Conservation (phyloP, 2,329 filamentous ascomycete genomes). For the Penicillium sp. region DNA sequence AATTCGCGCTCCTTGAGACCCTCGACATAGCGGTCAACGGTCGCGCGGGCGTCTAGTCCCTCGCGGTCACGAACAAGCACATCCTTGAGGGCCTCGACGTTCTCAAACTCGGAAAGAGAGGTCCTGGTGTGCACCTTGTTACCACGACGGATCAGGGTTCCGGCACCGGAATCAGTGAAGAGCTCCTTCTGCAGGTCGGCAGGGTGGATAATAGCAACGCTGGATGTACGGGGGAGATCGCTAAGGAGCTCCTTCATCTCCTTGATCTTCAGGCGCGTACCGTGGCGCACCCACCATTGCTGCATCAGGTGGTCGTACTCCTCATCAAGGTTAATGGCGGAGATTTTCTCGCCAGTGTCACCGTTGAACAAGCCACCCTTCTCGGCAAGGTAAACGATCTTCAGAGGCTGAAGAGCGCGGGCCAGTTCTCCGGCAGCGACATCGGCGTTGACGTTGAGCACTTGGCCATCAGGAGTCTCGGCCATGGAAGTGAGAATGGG, state of each 20-base stretch:
- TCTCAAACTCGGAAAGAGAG: conserved; percentile 74
- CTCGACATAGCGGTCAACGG: conserved; percentile 85
- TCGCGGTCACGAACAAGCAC: conserved; percentile 82
- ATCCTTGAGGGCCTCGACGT: conserved; percentile 77
- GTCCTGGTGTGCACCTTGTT: conserved; percentile 82
- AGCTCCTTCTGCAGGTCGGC: conserved; percentile 95
- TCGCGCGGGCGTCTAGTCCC: conserved; percentile 78
- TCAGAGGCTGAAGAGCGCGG: conserved; percentile 84
- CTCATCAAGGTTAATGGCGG: conserved; percentile 94
- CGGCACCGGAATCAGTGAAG: conserved; percentile 93
- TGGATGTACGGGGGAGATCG: conserved; percentile 86
- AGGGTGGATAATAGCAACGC: conserved; percentile 96
- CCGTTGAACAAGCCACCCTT: conserved; percentile 96
- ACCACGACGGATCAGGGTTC: conserved; percentile 88
- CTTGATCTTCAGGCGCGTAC: conserved; percentile 94
- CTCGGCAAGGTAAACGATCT: conserved; percentile 98
- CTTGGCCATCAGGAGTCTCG: conserved; percentile 86
- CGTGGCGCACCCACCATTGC: conserved; percentile 93
- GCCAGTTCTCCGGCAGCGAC: conserved; percentile 94
- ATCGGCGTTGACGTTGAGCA: conserved; percentile 97
- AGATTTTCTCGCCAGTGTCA: conserved; percentile 92
- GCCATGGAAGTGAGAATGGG: conserved; percentile 97
- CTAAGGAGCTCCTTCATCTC: conserved; percentile 95
- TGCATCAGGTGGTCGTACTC: conserved; percentile 93
- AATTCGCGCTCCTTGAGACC: conserved; percentile 78